phyloP scores from a whole-genome alignment of 495 filamentous ascomycete species.

The Penicillium malachiteum region DNA sequence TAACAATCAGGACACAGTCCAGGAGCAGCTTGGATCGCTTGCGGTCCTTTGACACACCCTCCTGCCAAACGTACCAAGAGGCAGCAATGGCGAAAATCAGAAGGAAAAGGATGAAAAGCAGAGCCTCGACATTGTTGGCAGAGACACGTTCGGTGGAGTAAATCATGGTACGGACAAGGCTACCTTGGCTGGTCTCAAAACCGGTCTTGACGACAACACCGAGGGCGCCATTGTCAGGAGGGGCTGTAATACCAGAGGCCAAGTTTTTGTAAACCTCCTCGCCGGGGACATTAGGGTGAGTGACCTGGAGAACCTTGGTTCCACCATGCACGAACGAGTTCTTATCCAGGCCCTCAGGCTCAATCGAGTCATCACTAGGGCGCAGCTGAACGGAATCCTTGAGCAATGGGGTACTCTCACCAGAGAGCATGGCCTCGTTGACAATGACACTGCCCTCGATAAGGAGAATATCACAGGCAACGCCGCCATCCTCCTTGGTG shows the following conservation, averaged over 20 bases:
- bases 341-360: conserved; percentile 92
- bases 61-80: conserved; percentile 99
- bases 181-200: conserved; percentile 98
- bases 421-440: conserved; percentile 98
- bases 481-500: conserved; percentile 94
- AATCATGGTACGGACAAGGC: conserved; percentile 98
- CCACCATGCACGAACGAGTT: conserved; percentile 94
- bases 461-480: conserved; percentile 95
- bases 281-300: conserved; percentile 70
- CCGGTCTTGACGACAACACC: conserved; percentile 96
- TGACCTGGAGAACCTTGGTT: conserved; percentile 95
- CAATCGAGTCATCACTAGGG: conserved; percentile 78
- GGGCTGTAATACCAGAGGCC: conserved; percentile 68
- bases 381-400: conserved; percentile 96
- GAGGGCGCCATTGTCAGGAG: conserved; percentile 90
- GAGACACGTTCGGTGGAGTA: conserved; percentile 99
- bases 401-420: conserved; percentile 92
- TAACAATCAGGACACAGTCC: conserved; percentile 96
- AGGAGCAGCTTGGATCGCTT: conserved; percentile 96
- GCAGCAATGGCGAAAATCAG: conserved; percentile 94
- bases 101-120: conserved; percentile 95
- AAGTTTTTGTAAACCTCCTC: conserved; percentile 63
- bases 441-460: conserved; percentile 96
- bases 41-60: conserved; percentile 87
- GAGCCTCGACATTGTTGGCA: conserved; percentile 90